These are phyloP conservation scores for Obba rivulosa DNA, from an alignment of 768 basidiomycete genomes.

Conservation along the genomic window DNA sequence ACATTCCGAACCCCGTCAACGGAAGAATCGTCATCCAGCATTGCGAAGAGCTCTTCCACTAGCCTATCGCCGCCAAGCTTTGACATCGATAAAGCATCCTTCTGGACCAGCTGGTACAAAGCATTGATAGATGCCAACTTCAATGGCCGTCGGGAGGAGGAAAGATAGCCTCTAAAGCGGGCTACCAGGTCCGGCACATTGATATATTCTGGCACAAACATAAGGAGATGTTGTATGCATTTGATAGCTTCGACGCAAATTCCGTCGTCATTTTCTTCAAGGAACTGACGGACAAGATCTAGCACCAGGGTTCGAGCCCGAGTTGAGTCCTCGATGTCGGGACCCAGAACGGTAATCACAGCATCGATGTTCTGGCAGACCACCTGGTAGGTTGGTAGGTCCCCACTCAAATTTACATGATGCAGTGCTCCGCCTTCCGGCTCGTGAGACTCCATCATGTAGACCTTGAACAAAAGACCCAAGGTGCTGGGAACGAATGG, in stretches of 20 bases:
- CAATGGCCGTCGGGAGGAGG: constrained; percentile 75
- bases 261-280: constrained; percentile 79
- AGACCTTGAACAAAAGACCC: constrained; percentile 86
- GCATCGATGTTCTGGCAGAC: constrained; percentile 92
- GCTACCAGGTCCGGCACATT: constrained; percentile 76
- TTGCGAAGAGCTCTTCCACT: constrained; percentile 90
- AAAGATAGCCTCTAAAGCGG: constrained; percentile 73
- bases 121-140: constrained; percentile 95
- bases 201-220: constrained; percentile 87
- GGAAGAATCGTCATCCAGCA: constrained; percentile 91
- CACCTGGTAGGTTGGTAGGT: constrained; percentile 87
- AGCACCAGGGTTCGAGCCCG: constrained; percentile 77
- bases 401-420: constrained; percentile 83
- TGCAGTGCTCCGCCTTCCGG: constrained; percentile 81
- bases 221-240: constrained; percentile 93
- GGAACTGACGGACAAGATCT: constrained; percentile 81
- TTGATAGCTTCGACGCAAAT: constrained; percentile 92
- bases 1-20: constrained; percentile 93
- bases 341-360: constrained; percentile 88
- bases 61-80: constrained; percentile 90
- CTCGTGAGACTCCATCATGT: constrained; percentile 87
- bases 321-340: constrained; percentile 87
- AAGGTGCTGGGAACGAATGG: constrained; percentile 86
- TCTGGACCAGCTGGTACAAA: constrained; percentile 94
- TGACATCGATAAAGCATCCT: constrained; percentile 88